A percentile compares a stretch with the other conserved stretches of the same genome.
These are phyloP conservation scores for Xerocomus cyaneibrunnescens DNA, from an alignment of 1,284 basidiomycete genomes.

Conservation along the genomic window DNA sequence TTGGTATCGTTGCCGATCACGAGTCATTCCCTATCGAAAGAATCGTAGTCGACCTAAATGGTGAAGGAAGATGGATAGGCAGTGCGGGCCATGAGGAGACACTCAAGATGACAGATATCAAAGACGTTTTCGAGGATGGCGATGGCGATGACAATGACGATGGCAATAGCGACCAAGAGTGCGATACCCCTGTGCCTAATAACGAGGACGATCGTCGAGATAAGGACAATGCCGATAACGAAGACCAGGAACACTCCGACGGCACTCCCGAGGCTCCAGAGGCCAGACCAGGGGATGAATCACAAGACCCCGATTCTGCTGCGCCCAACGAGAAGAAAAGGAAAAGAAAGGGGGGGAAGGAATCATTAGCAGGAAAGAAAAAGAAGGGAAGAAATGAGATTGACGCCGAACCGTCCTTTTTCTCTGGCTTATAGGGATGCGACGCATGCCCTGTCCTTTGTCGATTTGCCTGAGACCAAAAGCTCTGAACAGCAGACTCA, in stretches of 20 bases:
- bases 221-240: conserved; percentile 24
- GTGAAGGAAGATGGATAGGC: conserved; percentile 78
- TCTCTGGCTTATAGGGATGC: conserved; percentile 55
- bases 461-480: neutral
- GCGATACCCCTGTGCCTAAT: conserved; percentile 34
- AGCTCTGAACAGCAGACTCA: neutral
- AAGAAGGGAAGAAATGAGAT: conserved; percentile 60
- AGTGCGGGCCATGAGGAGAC: conserved; percentile 92
- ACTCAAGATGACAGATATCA: conserved; percentile 83
- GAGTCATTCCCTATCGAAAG: conserved; percentile 90
- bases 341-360: conserved; percentile 56
- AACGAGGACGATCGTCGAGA: conserved; percentile 43
- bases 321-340: conserved; percentile 49
- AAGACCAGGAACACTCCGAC: conserved; percentile 9
- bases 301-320: conserved; percentile 39
- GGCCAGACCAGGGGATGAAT: conserved; percentile 17
- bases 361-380: conserved; percentile 46
- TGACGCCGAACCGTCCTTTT: conserved; percentile 62
- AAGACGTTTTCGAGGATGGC: conserved; percentile 50
- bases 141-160: conserved; percentile 26
- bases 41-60: conserved; percentile 59
- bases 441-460: neutral
- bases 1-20: conserved; percentile 90
- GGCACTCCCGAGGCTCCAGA: neutral
- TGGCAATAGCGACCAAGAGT: conserved; percentile 32